These are phyloP conservation scores for Neonectria hederae DNA, from an alignment of 2,329 filamentous ascomycete species.

Conservation along the genomic window DNA sequence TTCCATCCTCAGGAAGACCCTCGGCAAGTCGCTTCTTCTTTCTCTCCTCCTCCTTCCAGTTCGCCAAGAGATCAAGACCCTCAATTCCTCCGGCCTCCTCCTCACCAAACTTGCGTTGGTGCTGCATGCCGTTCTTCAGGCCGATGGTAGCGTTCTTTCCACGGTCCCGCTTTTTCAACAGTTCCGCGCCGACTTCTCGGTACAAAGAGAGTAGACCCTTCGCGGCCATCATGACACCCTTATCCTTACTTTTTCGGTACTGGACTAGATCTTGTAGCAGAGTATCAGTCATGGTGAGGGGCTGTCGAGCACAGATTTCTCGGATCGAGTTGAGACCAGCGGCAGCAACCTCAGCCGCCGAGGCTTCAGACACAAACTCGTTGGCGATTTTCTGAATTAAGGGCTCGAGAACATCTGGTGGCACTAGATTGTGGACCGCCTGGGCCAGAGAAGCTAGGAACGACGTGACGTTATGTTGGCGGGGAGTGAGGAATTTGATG, in stretches of 20 bases:
- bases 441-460: conserved; percentile 94
- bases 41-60: conserved; percentile 93
- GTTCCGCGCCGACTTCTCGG: conserved; percentile 87
- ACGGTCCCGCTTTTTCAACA: conserved; percentile 88
- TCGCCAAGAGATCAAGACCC: conserved; percentile 87
- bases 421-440: conserved; percentile 88
- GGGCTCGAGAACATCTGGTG: conserved; percentile 90
- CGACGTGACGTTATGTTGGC: conserved; percentile 89
- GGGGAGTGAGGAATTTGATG: conserved; percentile 88
- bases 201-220: conserved; percentile 91
- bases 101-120: conserved; percentile 84
- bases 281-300: conserved; percentile 95
- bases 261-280: conserved; percentile 95
- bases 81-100: conserved; percentile 84
- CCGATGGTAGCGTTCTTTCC: conserved; percentile 91
- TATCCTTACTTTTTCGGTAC: conserved; percentile 97
- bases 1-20: conserved; percentile 71
- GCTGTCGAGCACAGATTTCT: conserved; percentile 91
- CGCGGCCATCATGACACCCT: conserved; percentile 98
- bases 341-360: conserved; percentile 88
- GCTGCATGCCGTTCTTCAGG: conserved; percentile 77
- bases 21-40: conserved; percentile 75
- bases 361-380: conserved; percentile 96
- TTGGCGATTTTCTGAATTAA: conserved; percentile 95
- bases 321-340: conserved; percentile 94